A percentile compares a stretch with the other conserved stretches of the same genome.
phyloP scores from a whole-genome alignment of 768 basidiomycete genomes.

The Trametes maxima region DNA sequence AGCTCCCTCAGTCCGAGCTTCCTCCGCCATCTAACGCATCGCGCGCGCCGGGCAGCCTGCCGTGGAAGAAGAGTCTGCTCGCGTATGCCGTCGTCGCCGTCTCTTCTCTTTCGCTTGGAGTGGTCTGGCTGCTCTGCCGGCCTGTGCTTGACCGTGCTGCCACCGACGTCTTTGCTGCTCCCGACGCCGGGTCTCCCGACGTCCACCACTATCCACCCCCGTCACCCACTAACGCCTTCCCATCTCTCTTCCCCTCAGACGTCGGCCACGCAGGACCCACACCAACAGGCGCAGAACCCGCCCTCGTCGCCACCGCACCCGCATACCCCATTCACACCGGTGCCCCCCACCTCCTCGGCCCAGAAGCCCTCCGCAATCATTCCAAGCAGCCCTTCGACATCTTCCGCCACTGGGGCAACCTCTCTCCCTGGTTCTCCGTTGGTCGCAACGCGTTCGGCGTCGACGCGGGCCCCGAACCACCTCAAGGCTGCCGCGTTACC shows the following conservation, averaged over 20 bases:
- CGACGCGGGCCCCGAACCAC: conserved; percentile 68
- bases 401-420: conserved; percentile 80
- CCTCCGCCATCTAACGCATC: too few relatives aligned
- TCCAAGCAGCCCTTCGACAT: conserved; percentile 53
- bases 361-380: conserved; percentile 26
- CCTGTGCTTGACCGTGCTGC: too few relatives aligned
- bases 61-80: too few relatives aligned
- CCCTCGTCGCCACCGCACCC: conserved; percentile 71
- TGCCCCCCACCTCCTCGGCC: conserved; percentile 61
- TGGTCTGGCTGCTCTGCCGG: too few relatives aligned
- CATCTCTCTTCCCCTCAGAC: conserved; percentile 72
- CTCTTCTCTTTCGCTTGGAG: too few relatives aligned
- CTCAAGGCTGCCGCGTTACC: conserved; percentile 68
- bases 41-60: too few relatives aligned
- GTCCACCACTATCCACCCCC: conserved; percentile 72
- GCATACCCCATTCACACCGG: conserved; percentile 76
- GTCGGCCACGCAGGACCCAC: conserved; percentile 80
- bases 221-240: conserved; percentile 70
- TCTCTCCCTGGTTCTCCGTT: conserved; percentile 86
- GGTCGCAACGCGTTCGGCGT: conserved; percentile 66
- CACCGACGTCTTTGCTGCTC: too few relatives aligned
- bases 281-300: conserved; percentile 79
- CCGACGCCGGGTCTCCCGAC: conserved; percentile 52
- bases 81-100: too few relatives aligned
- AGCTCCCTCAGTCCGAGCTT: too few relatives aligned